A percentile compares a stretch with the other conserved stretches of the same genome.
Conservation (phyloP, 495 filamentous ascomycete species). For the Penicillium tannophilum region DNA sequence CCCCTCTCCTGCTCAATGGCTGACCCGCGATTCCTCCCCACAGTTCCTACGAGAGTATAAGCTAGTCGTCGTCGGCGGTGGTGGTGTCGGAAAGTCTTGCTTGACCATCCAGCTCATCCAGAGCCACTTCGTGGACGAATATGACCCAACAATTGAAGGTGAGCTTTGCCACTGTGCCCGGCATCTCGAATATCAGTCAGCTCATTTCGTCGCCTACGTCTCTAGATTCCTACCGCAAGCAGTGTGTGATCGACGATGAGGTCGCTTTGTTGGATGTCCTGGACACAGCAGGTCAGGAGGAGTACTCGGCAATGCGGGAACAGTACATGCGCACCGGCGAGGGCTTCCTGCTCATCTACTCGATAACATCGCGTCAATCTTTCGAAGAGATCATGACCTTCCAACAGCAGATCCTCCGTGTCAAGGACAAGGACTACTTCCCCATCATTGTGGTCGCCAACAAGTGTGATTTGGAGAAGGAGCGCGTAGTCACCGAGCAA, state of each 20-base stretch:
- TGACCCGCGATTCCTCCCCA: constrained; percentile 12
- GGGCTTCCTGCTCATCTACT: constrained; percentile 97
- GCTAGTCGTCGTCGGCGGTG: constrained; percentile 95
- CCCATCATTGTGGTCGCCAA: constrained; percentile 99
- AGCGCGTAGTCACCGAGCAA: constrained; percentile 86
- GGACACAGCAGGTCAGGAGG: constrained; percentile 97
- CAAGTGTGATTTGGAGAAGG: constrained; percentile 95
- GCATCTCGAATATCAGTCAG: constrained; percentile 15
- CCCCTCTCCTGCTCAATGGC: constrained; percentile 12
- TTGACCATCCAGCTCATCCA: constrained; percentile 99
- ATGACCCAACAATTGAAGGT: constrained; percentile 99
- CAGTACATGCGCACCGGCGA: constrained; percentile 99
- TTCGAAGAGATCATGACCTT: constrained; percentile 99
- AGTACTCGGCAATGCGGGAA: constrained; percentile 99
- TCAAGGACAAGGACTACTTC: constrained; percentile 99
- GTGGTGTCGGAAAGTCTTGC: constrained; percentile 98
- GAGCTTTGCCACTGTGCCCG: constrained; percentile 26
- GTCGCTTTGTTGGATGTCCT: constrained; percentile 96
- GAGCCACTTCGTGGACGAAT: constrained; percentile 98
- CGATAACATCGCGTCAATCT: constrained; percentile 93
- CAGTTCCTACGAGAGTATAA: constrained; percentile 99
- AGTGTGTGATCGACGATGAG: constrained; percentile 98
- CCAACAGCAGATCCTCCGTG: constrained; percentile 96
- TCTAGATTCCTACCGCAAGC: constrained; percentile 98
- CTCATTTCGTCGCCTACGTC: neutral